Evolutionary conservation across 768 basidiomycete species (phyloP).

Genomic region (Trametes maxima): DNA sequence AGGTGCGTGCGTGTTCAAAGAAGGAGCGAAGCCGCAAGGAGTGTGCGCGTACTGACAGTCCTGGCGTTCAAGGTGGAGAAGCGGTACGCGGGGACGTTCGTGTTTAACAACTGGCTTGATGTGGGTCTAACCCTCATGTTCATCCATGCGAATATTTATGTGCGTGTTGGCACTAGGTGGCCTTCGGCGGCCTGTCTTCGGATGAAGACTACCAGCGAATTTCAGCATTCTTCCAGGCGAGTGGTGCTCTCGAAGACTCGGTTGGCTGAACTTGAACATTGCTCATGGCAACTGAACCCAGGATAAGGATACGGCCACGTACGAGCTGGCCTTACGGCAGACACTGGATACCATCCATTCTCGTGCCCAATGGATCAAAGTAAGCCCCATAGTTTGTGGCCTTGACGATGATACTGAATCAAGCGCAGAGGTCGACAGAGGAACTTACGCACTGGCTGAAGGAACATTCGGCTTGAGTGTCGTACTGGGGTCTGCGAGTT

Average conservation of each 20-base stretch:
- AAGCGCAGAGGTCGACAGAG: constrained; percentile 55
- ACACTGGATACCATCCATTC: constrained; percentile 68
- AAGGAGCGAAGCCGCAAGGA: not conserved
- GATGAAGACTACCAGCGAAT: constrained; percentile 64
- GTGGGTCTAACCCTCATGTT: not conserved
- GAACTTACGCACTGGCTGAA: constrained; percentile 63
- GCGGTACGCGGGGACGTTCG: constrained; percentile 18
- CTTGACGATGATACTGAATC: not conserved
- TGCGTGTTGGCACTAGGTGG: not conserved
- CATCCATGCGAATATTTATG: no score
- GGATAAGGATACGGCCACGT: constrained; percentile 73
- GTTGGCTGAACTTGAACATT: no score
- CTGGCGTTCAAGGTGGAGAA: constrained; percentile 8
- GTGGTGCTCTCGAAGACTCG: constrained; percentile 36
- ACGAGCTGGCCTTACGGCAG: constrained; percentile 63
- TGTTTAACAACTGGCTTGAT: constrained; percentile 13
- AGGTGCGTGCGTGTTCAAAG: not conserved
- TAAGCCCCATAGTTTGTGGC: constrained; percentile 29
- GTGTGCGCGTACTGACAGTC: not conserved
- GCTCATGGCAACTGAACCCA: constrained; percentile 28
- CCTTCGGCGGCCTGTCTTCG: constrained; percentile 48
- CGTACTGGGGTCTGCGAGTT: no score
- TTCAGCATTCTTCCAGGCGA: constrained; percentile 68
- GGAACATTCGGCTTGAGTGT: constrained; percentile 23
- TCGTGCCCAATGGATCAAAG: constrained; percentile 63